These are phyloP conservation scores for Amanita phalloides DNA, from an alignment of 768 basidiomycete genomes.

Conservation along the genomic window DNA sequence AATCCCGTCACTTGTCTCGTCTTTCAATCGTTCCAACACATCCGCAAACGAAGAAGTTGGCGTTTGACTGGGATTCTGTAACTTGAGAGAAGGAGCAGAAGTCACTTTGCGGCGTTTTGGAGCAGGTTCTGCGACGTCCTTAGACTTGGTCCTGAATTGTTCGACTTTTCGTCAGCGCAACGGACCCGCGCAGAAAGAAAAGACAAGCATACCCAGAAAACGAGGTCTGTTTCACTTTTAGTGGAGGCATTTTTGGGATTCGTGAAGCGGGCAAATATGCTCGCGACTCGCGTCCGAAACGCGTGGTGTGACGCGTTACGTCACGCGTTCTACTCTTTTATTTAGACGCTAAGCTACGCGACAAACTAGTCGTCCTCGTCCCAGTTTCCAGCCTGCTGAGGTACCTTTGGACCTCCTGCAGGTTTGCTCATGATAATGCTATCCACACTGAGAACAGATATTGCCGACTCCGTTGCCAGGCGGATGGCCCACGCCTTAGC, in stretches of 20 bases:
- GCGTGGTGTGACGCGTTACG: background rate
- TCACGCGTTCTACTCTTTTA: conserved; percentile 5
- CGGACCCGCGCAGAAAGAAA: background rate
- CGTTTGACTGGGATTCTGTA: conserved; percentile 25
- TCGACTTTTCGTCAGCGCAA: background rate
- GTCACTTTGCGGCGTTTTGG: conserved; percentile 46
- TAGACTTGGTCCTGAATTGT: background rate
- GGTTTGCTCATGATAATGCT: conserved; percentile 96
- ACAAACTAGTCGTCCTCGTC: conserved; percentile 54
- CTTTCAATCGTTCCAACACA: conserved; percentile 50
- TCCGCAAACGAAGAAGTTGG: conserved; percentile 49
- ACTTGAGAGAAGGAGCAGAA: conserved; percentile 26
- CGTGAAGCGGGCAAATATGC: too few relatives aligned
- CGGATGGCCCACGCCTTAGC: conserved; percentile 87
- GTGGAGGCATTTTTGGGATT: background rate
- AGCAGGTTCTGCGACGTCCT: conserved; percentile 22
- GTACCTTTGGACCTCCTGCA: conserved; percentile 81
- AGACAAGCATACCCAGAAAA: background rate
- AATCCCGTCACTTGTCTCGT: conserved; percentile 31
- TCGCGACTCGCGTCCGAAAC: too few relatives aligned
- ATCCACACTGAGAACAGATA: conserved; percentile 88
- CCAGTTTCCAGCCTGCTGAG: conserved; percentile 83
- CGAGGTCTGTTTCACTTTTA: background rate
- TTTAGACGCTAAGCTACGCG: background rate
- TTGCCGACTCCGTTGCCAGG: conserved; percentile 86